Evolutionary conservation across 805 yeast genomes (phyloP), one percentile per base, ranked within the genome.

Genomic region (Candida mattraensis): DNA sequence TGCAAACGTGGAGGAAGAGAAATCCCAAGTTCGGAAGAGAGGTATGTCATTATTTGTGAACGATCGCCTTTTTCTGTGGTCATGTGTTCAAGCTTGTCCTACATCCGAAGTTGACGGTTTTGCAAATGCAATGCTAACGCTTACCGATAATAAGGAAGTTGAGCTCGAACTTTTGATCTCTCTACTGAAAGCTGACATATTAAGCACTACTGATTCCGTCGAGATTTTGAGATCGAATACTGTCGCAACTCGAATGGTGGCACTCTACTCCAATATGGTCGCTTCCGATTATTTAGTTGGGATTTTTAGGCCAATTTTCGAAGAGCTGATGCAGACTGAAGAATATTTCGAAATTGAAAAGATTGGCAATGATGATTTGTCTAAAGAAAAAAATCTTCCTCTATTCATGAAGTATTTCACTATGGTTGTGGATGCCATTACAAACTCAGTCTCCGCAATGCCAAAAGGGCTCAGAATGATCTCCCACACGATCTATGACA

Each of bases 161-260:
- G 66, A 58, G 46, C 63, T 35, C 43, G 59, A 67, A 9, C 58
- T 84, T 16, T 77, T 86, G 25, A 58, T 72, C 2, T 67, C 72
- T 7, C 60, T 84, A 30, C 65, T 87, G 13, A 65, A 64, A 18
- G 76, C 75, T 39, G 95, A 87, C 54, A 81, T 87, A 15, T 54
- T 64, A 33, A 67, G 63, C 18, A 78, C 85, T 0, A 60, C 74
- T 1, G 73, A 82, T 40, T 74, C 84, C 13, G 76, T 84, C 19
- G 93, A 85, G 52, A 76, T 87, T 19, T 68, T 87, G 48, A 71
- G 96, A 50, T 72, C 93, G 35, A 87, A 87, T 56, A 80, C 89
- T 34, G 83, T 87, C 23, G 84, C 93, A 20, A 87, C 95, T 0
- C 73, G 88, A 48, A 69, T 87, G 33, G 66, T 87, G 33, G 80